Percentiles rank a stretch among this genome's conserved stretches.
Conservation (phyloP, 1,284 basidiomycete genomes). For the Anthracocystis panici-leucophaei region DNA sequence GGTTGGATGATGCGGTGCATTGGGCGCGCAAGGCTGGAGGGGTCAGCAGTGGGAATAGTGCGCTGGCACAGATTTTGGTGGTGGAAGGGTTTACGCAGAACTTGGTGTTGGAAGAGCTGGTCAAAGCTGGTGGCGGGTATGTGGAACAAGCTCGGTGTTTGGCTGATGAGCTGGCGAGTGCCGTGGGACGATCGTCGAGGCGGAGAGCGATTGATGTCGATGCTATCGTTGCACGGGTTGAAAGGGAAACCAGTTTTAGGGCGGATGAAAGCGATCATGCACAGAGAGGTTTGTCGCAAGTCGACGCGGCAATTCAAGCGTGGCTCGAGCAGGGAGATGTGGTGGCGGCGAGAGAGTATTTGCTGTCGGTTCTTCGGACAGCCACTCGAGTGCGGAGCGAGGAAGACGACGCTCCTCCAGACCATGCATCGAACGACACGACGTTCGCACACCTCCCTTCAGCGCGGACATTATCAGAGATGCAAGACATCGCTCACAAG, state of each 20-base stretch:
- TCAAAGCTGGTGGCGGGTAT: slow-evolving; percentile 14
- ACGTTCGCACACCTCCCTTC: slow-evolving; percentile 32
- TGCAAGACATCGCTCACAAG: slow-evolving; percentile 26
- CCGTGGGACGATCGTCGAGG: neutral
- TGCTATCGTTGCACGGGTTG: slow-evolving; percentile 10
- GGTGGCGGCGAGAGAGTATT: slow-evolving; percentile 29
- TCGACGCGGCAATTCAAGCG: slow-evolving; percentile 16
- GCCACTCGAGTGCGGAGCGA: slow-evolving; percentile 2
- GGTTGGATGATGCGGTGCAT: slow-evolving; percentile 34
- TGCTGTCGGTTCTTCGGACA: slow-evolving; percentile 21
- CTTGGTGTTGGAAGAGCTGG: slow-evolving; percentile 41
- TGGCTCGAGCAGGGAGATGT: slow-evolving; percentile 31
- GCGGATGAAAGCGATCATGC: neutral
- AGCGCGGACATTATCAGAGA: slow-evolving; percentile 15
- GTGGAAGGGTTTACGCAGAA: slow-evolving; percentile 36
- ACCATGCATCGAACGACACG: neutral
- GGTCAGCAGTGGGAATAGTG: neutral
- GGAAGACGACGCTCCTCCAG: slow-evolving; percentile 1
- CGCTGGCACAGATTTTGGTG: slow-evolving; percentile 8
- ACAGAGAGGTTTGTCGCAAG: neutral
- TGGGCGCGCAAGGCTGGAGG: slow-evolving; percentile 26
- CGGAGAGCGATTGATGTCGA: slow-evolving; percentile 11
- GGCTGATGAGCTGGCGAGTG: neutral
- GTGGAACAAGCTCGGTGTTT: slow-evolving; percentile 15
- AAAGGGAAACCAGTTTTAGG: slow-evolving; percentile 7